Base-by-base conservation (phyloP, 2,329 filamentous ascomycete genomes). In the Rhynchosporium graminicola region DNA sequence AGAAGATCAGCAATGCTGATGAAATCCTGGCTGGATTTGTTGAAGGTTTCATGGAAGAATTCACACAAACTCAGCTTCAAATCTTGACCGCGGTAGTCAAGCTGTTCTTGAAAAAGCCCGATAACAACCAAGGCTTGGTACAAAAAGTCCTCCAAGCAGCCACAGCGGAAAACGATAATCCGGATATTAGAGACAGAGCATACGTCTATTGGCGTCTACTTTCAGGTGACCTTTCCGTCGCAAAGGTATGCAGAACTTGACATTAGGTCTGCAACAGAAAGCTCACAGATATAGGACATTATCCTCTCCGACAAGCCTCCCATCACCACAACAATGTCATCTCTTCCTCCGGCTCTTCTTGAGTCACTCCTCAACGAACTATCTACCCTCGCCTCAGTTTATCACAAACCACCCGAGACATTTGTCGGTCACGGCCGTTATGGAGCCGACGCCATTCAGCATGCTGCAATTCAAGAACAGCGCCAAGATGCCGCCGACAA, bases 1-100 rank as follows among this genome's bases (percentile, higher is more conserved):
- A 99, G 80, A 99, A 99, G 82, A 99, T 99, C 73, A 96, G 86
- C 79, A 98, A 99, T 71, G 95, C 95, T n/a, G 92, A 93, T 67
- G 92, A 98, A 70, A 98, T 99, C 66, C 78, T 99, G 63, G 83
- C 87, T 58, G 88, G 90, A 20, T 99, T 99, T 73, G 94, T 97
- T 12, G 95, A 98, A 61, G 89, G 87, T 0, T 98, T 99, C 76
- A 90, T 90, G 75, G 95, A 98, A 75, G 95, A 99, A 76, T 98
- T 97, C 74, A 95, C 93, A 58, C 94, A 96, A 88, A 97, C 92
- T n/a, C 95, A 99, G 81, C 80, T 99, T 58, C 95, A 99, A 77
- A 98, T 98, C 70, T 82, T 99, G 71, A 99, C 95, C 8, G 93
- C 95, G 1, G 93, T 97, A 4, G 94, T 99, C 61, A 99, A 99